Evolutionary conservation across 495 filamentous ascomycete genomes (phyloP).

Genomic region (Aspergillus sclerotiicarbonarius): DNA sequence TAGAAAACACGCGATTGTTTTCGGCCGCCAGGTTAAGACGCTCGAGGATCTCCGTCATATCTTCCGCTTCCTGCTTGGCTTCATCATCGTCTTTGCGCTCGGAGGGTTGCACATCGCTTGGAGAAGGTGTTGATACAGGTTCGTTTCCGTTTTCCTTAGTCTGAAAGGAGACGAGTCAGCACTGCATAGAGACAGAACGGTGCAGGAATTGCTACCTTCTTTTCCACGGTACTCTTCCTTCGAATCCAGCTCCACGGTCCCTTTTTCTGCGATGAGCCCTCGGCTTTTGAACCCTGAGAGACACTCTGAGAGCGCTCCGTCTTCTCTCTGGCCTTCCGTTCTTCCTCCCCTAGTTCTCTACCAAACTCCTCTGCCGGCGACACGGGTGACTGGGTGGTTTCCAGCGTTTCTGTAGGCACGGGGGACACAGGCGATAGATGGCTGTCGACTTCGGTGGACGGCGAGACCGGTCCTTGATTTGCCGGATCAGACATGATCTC

Average conservation of each 20-base stretch:
- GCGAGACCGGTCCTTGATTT: conserved; percentile 9
- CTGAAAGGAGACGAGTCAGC: neutral
- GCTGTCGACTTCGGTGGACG: conserved; percentile 5
- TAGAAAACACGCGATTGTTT: conserved; percentile 78
- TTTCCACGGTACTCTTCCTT: conserved; percentile 39
- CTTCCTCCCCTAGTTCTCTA: conserved; percentile 37
- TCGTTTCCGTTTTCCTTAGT: conserved; percentile 6
- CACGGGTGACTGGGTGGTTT: conserved; percentile 35
- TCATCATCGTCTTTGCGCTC: conserved; percentile 30
- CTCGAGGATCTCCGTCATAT: conserved; percentile 74
- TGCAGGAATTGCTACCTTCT: conserved; percentile 31
- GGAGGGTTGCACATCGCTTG: conserved; percentile 16
- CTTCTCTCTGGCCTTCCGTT: conserved; percentile 24
- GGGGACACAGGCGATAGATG: conserved; percentile 9
- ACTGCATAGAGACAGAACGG: neutral
- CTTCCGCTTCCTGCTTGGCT: conserved; percentile 62
- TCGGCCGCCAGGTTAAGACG: conserved; percentile 73
- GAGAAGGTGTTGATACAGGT: conserved; percentile 3
- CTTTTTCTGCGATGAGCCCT: conserved; percentile 34
- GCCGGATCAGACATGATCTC: conserved; percentile 41
- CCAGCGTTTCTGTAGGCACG: conserved; percentile 24
- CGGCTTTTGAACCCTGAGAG: conserved; percentile 16
- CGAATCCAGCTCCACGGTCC: conserved; percentile 46
- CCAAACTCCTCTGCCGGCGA: conserved; percentile 40
- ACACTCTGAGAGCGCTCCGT: conserved; percentile 11